A percentile compares a stretch with the other conserved stretches of the same genome.
These are phyloP conservation scores for Xerocomus spinulosus DNA, from an alignment of 768 basidiomycete genomes.

Conservation along the genomic window DNA sequence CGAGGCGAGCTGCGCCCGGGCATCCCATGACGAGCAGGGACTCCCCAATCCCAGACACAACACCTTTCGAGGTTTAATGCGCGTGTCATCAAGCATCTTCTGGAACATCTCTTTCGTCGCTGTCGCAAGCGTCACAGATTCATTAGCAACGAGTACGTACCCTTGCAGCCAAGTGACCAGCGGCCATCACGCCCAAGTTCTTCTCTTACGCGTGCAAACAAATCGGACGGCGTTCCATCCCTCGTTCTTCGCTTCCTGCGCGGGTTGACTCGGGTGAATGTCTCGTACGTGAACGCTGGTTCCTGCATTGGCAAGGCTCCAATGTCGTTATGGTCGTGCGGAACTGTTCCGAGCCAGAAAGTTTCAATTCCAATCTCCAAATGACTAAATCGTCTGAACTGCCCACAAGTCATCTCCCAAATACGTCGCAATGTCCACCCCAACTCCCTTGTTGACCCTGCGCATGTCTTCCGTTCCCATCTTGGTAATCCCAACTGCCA, in stretches of 20 bases:
- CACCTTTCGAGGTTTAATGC: slow-evolving; percentile 32
- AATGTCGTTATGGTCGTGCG: slow-evolving; percentile 1
- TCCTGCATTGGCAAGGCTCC: not conserved
- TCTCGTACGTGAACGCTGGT: slow-evolving; percentile 36
- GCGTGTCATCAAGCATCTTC: slow-evolving; percentile 27
- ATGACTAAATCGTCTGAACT: slow-evolving; percentile 55
- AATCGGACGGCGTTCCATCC: slow-evolving; percentile 31
- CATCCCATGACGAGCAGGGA: slow-evolving; percentile 55
- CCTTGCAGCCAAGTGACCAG: slow-evolving; percentile 54
- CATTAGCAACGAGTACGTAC: slow-evolving; percentile 39
- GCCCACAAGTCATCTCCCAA: slow-evolving; percentile 89
- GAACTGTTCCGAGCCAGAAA: slow-evolving; percentile 14
- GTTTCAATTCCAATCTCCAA: not conserved
- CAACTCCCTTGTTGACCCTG: slow-evolving; percentile 84
- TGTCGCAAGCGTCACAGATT: slow-evolving; percentile 1
- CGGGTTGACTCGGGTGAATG: slow-evolving; percentile 47
- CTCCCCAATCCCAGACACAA: slow-evolving; percentile 75
- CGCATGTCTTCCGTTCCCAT: slow-evolving; percentile 86
- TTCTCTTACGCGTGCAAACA: slow-evolving; percentile 41
- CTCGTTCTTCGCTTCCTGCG: slow-evolving; percentile 50
- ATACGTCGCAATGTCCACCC: slow-evolving; percentile 81
- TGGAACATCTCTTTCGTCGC: slow-evolving; percentile 33
- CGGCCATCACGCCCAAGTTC: slow-evolving; percentile 42
- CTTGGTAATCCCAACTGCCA: slow-evolving; percentile 81
- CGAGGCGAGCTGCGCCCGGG: slow-evolving; percentile 67